Base-by-base conservation (phyloP, 2,329 filamentous ascomycete species). In the Pyricularia pennisetigena region DNA sequence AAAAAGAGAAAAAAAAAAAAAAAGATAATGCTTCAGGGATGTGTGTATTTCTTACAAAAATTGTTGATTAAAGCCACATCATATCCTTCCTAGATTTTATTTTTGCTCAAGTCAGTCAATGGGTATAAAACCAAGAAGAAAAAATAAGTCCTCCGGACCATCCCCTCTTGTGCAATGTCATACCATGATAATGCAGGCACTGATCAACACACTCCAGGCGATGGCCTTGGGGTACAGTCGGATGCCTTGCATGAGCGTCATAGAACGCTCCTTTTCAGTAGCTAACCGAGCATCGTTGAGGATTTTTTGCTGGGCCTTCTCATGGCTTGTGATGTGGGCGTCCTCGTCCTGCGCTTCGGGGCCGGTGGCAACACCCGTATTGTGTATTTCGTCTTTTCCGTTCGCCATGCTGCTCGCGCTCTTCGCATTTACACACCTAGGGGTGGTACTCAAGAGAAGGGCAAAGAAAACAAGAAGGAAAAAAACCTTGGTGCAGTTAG, bases 161-260 rank as follows among this genome's bases (percentile, higher is more conserved):
- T 14, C 28, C 41, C 16, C n/a, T 28, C 23, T 24, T 26, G 9
- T 7, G 24, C 14, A 7, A 4, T n/a, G 2, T 4, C 41, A 59
- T 57, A 66, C 65, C 93, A 97, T 97, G 74, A 87, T 88, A 74
- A 97, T 95, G 76, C 91, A 94, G 0, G 92, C 94, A n/a, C 90
- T 94, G 77, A 97, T 94, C 69, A 96, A 81, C 66, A 97, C 74
- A 73, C 89, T 92, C 92, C 92, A 97, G 26, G 81, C 85, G 68
- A 96, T 89, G 26, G 93, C 93, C 81, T 96, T 94, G 69, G 92
- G 93, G 75, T 97, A 97, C 29, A 95, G 83, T 75, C 83, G 87
- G 77, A 97, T 83, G 70, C 92, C 93, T 80, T 97, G 87, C 76
- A 85, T 75, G 69, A 97, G 81, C 64, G 85, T 90, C 90, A 93